Evolutionary conservation across 176 grass and related monocot genomes (phyloP).

Genomic region (Bolboschoenus planiculmis): DNA sequence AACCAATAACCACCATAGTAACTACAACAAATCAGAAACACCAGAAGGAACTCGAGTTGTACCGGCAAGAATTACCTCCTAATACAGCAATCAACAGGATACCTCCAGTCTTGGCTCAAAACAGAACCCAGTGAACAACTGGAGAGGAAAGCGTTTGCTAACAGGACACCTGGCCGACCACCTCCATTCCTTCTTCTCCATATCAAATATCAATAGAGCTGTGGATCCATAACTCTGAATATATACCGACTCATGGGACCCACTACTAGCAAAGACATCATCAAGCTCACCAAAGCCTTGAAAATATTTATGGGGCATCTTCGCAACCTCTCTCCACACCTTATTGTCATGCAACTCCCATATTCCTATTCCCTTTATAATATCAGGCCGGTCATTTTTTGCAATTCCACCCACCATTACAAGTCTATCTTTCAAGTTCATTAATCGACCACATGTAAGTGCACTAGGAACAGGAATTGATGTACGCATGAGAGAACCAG

Average conservation of each 20-base stretch:
- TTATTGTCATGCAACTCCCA: constrained; percentile 67
- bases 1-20: neutral
- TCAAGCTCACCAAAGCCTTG: constrained; percentile 94
- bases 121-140: constrained; percentile 91
- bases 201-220: constrained; percentile 70
- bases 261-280: constrained; percentile 85
- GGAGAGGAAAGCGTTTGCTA: constrained; percentile 80
- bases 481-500: constrained; percentile 24
- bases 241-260: constrained; percentile 59
- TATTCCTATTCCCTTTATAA: constrained; percentile 91
- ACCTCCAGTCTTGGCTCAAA: constrained; percentile 89
- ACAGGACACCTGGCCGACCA: constrained; percentile 79
- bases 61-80: neutral
- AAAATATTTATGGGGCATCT: constrained; percentile 92
- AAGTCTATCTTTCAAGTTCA: constrained; percentile 70
- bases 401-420: constrained; percentile 89
- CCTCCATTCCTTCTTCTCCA: constrained; percentile 67
- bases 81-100: constrained; percentile 25
- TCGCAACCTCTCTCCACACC: constrained; percentile 54
- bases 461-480: constrained; percentile 56
- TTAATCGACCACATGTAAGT: constrained; percentile 74
- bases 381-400: constrained; percentile 82
- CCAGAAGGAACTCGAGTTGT: neutral
- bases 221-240: constrained; percentile 93
- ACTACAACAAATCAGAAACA: neutral